Conservation (phyloP, 331 rosid genomes). For the Erythrophleum ivorense region DNA sequence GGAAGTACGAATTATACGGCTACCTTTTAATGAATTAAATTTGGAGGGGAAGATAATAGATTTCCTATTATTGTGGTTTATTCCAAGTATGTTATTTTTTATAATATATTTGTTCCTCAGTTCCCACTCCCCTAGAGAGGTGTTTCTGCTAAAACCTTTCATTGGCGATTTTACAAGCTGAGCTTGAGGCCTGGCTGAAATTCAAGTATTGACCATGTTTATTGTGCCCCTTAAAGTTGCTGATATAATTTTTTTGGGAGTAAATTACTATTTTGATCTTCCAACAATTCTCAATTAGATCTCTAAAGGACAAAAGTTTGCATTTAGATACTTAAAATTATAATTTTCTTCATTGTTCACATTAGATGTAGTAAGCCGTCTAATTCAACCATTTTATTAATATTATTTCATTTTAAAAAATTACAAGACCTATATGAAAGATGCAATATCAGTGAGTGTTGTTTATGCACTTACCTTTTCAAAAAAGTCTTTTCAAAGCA, state of each 20-base stretch:
- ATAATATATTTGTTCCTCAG: neutral
- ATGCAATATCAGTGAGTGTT: neutral
- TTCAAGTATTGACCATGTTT: neutral
- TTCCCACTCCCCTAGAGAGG: neutral
- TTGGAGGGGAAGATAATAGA: constrained; percentile 22
- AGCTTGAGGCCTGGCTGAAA: neutral
- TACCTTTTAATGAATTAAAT: neutral
- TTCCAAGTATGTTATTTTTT: constrained; percentile 2
- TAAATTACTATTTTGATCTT: neutral
- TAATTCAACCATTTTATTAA: neutral
- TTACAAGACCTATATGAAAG: neutral
- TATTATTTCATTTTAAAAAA: neutral
- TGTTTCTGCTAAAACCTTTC: neutral
- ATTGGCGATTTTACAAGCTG: neutral
- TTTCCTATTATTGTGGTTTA: constrained; percentile 21
- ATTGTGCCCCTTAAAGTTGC: neutral
- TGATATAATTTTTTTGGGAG: too few relatives aligned
- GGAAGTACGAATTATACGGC: constrained; percentile 1
- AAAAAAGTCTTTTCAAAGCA: too few relatives aligned
- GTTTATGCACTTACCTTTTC: neutral
- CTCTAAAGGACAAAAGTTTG: neutral
- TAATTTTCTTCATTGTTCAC: neutral
- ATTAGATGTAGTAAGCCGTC: neutral
- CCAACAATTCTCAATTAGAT: neutral
- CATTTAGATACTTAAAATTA: neutral